Evolutionary conservation across 2,329 filamentous ascomycete genomes (phyloP), one percentile per base, ranked within the genome.

Genomic region (Torrubiella hemipterigena): DNA sequence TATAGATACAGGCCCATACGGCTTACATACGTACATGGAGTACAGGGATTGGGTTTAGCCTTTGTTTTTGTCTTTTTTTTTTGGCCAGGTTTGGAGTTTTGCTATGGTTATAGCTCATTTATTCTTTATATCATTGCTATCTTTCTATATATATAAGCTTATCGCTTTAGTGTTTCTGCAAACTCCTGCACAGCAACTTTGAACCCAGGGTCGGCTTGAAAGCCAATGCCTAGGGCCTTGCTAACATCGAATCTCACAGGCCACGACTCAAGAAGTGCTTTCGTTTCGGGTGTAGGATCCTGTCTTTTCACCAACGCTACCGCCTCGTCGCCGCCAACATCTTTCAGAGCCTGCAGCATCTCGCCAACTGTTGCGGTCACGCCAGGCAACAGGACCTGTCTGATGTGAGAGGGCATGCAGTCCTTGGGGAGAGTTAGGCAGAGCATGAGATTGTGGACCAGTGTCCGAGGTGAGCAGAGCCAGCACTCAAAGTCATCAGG

Each of bases 231-330:
- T 36, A 61, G 56, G 4, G 75, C 76, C 38, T 66, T 63, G 2
- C 53, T 47, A 7, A 55, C 61, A 38, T 70, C 59, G 37, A 71
- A 67, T 28, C 55, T 51, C 7, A 63, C 54, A n/a, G 69, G 65
- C 69, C 69, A 73, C 12, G 58, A 62, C 35, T 60, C 58, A 11
- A 73, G 63, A 36, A 73, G 68, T 30, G 52, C 54, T 43, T 65
- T 58, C 13, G 64, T 42, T 23, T 55, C 55, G 17, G 58, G 53
- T 30, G 69, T 62, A 28, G 59, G 56, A 37, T 60, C 56, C 40
- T 72, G 62, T 16, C 34, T 42, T 38, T 59, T 57, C 4, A 73
- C 56, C 28, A 62, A 48, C 2, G 37, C 47, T 25, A 61, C 42
- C 12, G 56, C 55, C 30, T 67, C 56, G 33, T 54, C 47, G 0